Conservation (phyloP, 2,329 filamentous ascomycete species). For the Alternaria incomplexa region DNA sequence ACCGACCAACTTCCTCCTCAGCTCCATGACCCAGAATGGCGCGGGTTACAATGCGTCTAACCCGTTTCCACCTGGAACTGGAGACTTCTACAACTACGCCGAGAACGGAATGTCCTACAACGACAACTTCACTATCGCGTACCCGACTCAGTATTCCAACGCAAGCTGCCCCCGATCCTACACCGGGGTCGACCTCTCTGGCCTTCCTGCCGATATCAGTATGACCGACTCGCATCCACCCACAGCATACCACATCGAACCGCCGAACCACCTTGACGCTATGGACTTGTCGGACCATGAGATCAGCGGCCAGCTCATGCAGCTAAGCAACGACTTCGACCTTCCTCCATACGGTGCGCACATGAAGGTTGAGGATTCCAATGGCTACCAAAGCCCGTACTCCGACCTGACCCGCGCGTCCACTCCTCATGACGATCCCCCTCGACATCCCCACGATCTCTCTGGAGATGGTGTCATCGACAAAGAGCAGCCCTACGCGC, state of each 20-base stretch:
- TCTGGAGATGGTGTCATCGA: conserved; percentile 24
- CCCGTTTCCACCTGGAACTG: conserved; percentile 12
- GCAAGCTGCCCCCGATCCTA: conserved; percentile 35
- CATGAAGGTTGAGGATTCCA: conserved; percentile 24
- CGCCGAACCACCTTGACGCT: conserved; percentile 27
- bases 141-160: conserved; percentile 16
- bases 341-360: conserved; percentile 18
- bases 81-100: conserved; percentile 21
- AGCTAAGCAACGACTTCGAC: conserved; percentile 34
- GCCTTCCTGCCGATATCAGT: conserved; percentile 16
- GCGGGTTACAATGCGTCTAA: conserved; percentile 17
- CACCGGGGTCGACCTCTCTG: conserved; percentile 17
- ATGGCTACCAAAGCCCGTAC: conserved; percentile 28
- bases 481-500: conserved; percentile 75
- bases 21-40: conserved; percentile 16
- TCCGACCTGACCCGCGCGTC: conserved; percentile 30
- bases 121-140: conserved; percentile 29
- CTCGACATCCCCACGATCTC: conserved; percentile 11
- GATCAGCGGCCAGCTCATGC: conserved; percentile 29
- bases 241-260: conserved; percentile 39
- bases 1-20: conserved; percentile 16
- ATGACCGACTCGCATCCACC: conserved; percentile 38
- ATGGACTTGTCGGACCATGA: conserved; percentile 27
- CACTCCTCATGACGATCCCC: conserved; percentile 25
- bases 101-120: conserved; percentile 29